phyloP scores from a whole-genome alignment of 192 early-diverging fungal genomes.

The Coemansia sp. region DNA sequence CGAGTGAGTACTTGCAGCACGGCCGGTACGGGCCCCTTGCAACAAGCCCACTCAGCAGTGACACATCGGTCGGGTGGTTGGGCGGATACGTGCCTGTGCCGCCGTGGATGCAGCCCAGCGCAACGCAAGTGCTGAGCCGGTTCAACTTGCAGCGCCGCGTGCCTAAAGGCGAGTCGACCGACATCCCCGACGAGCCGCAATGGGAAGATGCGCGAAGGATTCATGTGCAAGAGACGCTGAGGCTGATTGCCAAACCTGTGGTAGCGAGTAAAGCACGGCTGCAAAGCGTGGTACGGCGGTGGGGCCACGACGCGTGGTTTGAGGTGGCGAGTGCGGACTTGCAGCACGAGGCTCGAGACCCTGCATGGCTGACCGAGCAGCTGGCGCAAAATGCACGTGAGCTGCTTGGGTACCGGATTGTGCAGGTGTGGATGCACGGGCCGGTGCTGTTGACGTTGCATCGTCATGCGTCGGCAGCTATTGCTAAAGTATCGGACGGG shows the following conservation, averaged over 20 bases:
- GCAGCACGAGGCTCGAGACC: conserved; percentile 4
- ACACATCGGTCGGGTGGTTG: conserved; percentile 8
- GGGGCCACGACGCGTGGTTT: conserved; percentile 42
- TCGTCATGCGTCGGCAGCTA: conserved; percentile 5
- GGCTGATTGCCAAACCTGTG: conserved; percentile 26
- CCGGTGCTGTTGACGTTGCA: conserved; percentile 40
- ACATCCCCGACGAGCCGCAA: not conserved
- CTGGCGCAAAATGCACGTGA: conserved; percentile 25
- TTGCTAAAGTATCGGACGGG: conserved; percentile 12
- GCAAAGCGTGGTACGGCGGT: conserved; percentile 15
- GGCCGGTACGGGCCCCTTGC: not conserved
- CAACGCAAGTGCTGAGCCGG: conserved; percentile 37
- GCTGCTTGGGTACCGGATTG: conserved; percentile 38
- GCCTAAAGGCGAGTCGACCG: not conserved
- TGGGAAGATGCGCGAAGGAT: conserved; percentile 23
- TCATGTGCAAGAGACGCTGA: conserved; percentile 27
- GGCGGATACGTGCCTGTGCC: conserved; percentile 42
- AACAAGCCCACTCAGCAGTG: not conserved
- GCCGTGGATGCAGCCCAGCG: conserved; percentile 52
- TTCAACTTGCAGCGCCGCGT: conserved; percentile 18
- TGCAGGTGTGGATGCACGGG: conserved; percentile 39
- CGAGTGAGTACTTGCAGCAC: conserved; percentile 15
- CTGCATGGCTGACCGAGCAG: conserved; percentile 14
- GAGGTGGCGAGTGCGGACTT: conserved; percentile 17
- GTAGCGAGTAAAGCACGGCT: conserved; percentile 23